Base-by-base conservation (phyloP, 345 rosid species). In the Populus simonii region DNA sequence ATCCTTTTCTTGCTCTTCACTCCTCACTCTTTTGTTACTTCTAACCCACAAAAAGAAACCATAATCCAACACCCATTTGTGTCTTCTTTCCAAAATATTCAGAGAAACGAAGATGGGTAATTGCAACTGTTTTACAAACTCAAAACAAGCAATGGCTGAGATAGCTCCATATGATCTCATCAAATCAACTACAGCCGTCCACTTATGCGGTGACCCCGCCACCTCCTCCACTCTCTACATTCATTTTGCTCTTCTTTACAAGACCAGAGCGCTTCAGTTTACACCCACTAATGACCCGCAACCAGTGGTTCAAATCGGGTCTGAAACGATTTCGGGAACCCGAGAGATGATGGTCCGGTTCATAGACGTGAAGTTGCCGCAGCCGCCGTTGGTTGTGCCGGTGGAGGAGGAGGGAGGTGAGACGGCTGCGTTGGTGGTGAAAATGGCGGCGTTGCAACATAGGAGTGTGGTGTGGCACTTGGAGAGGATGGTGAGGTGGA, bases 401-500 rank as follows among this genome's bases (percentile, higher is more conserved):
- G 66, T 49, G 79, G 74, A 18, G 69, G 20, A 74, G 10, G 77
- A 41, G 12, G 75, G 55, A 2, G 86, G 85, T 39, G 89, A 82
- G 23, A 78, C 84, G 82, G 77, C 87, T 76, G 88, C 89, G 36
- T n/a, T 73, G 81, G 70, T 86, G 25, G 91, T 87, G 77, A 87
- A 57, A 74, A 31, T 74, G 76, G 77, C 83, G 75, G 80, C 82
- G 86, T 68, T 90, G 73, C 94, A 92, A 70, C 96, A 92, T 45
- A 81, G 85, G 86, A 86, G 92, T 41, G 69, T 92, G 82, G 18
- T 33, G 31, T 88, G 93, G 93, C 96, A 92, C 33, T 25, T 92
- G 41, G 87, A 79, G 83, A 86, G 92, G 81, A 79, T 90, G 87
- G 76, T 81, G 87, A 86, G 92, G 77, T 92, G 96, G 96, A 86